Evolutionary conservation across 768 basidiomycete genomes (phyloP), one percentile per base, ranked within the genome.

Genomic region (Hypsizygus marmoreus): DNA sequence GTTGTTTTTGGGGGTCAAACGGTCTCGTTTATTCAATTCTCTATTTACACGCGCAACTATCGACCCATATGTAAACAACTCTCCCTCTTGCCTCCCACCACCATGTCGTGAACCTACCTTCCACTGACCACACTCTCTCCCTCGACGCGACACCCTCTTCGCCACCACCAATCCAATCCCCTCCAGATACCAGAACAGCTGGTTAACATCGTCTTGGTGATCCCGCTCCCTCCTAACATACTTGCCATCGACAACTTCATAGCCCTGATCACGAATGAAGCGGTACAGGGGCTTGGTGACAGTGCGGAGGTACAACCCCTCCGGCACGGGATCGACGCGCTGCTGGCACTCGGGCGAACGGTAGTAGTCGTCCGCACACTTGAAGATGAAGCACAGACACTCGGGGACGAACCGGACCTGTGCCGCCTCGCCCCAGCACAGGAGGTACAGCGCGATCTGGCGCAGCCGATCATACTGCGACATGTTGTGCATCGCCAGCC

Each of bases 321-420:
- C 95, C 0, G 91, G 91, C 0, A 97, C 92, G 0, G 95, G 84
- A 42, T 97, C 95, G 33, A 91, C 71, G 34, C 92, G 76, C 64
- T 82, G 90, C 67, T 99, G 97, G 58, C 97, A 99, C 60, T 98
- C 97, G n/a, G 95, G 86, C 3, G 90, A 93, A 19, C 97, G 94
- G 67, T 99, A 99, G 67, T 97, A 99, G 70, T 99, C 97, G 63
- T 99, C 97, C 11, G 97, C 97, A 61, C 97, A 98, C 71, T 99
- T 99, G 87, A 99, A 99, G 69, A 99, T 97, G 78, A 97, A 99
- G 71, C 94, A 97, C 36, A 99, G 72, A 59, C 92, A 95, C 65
- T 99, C 97, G 2, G 97, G 95, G 11, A 91, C 79, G 67, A 97
- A 98, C 11, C 97, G 86, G 30, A 98, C 93, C 61, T 97, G 94